phyloP scores from a whole-genome alignment of 2,329 filamentous ascomycete species.

The Pyrenochaeta sp. region DNA sequence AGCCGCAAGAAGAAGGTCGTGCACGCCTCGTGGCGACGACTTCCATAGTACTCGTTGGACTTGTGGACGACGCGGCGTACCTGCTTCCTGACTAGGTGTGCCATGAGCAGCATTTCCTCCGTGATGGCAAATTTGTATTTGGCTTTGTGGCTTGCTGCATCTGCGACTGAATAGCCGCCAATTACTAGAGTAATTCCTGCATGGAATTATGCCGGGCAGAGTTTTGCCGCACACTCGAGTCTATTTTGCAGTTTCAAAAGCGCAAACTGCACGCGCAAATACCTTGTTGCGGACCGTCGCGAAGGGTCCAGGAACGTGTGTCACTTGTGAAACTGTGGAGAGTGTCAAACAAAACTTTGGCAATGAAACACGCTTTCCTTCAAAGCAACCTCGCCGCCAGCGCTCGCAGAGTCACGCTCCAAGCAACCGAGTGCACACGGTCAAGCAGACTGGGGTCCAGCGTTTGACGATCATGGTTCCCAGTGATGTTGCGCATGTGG shows the following conservation, averaged over 20 bases:
- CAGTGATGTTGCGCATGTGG: too few relatives aligned
- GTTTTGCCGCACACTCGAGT: constrained; percentile 12
- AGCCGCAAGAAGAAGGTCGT: background rate
- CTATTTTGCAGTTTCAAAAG: background rate
- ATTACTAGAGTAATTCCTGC: background rate
- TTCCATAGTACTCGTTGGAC: background rate
- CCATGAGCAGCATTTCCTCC: constrained; percentile 2
- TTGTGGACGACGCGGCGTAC: constrained; percentile 1
- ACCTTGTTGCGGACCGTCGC: background rate
- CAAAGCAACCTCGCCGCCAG: constrained; percentile 3
- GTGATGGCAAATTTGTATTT: background rate
- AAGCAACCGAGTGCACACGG: background rate
- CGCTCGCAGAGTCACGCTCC: background rate
- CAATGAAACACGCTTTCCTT: background rate
- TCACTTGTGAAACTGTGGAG: background rate
- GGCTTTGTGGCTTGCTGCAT: constrained; percentile 5
- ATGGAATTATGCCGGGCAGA: constrained; percentile 13
- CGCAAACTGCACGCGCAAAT: background rate
- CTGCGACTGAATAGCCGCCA: constrained; percentile 2
- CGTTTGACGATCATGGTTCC: too few relatives aligned
- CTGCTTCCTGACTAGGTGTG: constrained; percentile 1
- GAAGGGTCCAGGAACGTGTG: background rate
- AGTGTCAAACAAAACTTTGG: background rate
- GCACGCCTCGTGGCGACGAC: background rate
- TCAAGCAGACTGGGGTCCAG: too few relatives aligned